A percentile compares a stretch with the other conserved stretches of the same genome.
phyloP scores from a whole-genome alignment of 2,329 filamentous ascomycete genomes.

The Aspergillus novofumigatus region DNA sequence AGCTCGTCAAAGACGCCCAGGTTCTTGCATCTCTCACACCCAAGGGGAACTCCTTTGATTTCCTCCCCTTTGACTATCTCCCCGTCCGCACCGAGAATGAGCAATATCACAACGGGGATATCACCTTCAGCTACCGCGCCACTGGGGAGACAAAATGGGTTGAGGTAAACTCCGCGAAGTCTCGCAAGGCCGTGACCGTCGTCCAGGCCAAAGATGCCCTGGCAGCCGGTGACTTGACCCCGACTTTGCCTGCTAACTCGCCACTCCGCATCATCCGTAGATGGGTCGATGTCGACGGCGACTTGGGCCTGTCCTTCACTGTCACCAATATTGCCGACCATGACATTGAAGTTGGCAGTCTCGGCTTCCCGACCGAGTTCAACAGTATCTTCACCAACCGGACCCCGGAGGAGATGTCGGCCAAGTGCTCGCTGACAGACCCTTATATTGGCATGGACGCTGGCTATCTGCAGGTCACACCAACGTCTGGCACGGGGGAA shows the following conservation, averaged over 20 bases:
- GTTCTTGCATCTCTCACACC: slow-evolving; percentile 48
- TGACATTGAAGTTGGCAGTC: slow-evolving; percentile 51
- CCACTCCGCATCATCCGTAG: slow-evolving; percentile 48
- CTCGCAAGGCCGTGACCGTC: slow-evolving; percentile 36
- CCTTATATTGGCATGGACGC: slow-evolving; percentile 59
- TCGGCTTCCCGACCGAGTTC: slow-evolving; percentile 58
- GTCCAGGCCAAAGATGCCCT: slow-evolving; percentile 25
- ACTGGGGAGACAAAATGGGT: slow-evolving; percentile 41
- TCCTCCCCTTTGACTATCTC: slow-evolving; percentile 52
- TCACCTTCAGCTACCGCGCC: slow-evolving; percentile 53
- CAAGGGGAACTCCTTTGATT: slow-evolving; percentile 46
- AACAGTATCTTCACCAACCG: slow-evolving; percentile 59
- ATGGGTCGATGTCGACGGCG: slow-evolving; percentile 49
- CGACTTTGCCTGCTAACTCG: slow-evolving; percentile 37
- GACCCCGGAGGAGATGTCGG: slow-evolving; percentile 46
- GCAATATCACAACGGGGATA: slow-evolving; percentile 57
- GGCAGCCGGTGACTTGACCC: slow-evolving; percentile 38
- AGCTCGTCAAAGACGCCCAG: slow-evolving; percentile 44
- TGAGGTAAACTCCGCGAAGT: slow-evolving; percentile 44
- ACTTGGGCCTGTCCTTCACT: slow-evolving; percentile 51
- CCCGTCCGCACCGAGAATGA: slow-evolving; percentile 46
- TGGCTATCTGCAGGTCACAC: slow-evolving; percentile 53
- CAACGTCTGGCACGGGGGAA: slow-evolving; percentile 50
- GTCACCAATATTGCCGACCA: slow-evolving; percentile 43
- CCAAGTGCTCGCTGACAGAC: slow-evolving; percentile 53